Base-by-base conservation (phyloP, 345 rosid species). In the Erucastrum elatum region DNA sequence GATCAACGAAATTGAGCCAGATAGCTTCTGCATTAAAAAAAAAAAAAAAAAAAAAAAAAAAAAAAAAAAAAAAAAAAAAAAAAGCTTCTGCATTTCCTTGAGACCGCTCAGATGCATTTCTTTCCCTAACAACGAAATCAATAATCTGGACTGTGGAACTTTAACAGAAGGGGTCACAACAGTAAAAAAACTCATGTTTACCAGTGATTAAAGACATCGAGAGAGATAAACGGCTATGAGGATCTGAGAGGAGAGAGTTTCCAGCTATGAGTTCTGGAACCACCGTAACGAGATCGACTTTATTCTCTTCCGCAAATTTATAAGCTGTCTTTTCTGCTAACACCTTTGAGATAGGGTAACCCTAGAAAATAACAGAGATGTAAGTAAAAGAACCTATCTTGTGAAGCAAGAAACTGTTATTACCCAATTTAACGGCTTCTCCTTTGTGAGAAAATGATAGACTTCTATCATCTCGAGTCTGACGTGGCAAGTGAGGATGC, bases 361-460 rank as follows among this genome's bases (percentile, higher is more conserved):
- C 99, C 97, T 94, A 85, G 83, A 85, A 68, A 55, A 56, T 4
- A 64, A 64, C 3, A 74, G 70, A 72, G n/a, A 41, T 2, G 56
- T 61, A 64, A 68, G 53, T 13, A 72, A 4, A 4, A 59, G 0
- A 66, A 46, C 60, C 69, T 79, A 62, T 2, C 79, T 41, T 80
- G 44, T 30, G 26, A 4, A 2, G 21, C 77, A 70, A 70, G 80
- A 27, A 71, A 76, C 0, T 26, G 1, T 39, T 13, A 17, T 71
- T 90, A 94, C 98, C 99, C 99, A 94, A 30, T 87, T 88, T 31
- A 90, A 91, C 6, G 98, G 99, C 77, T 93, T 92, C 71, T 71
- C 85, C 7, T 89, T 71, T 15, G 77, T 69, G 86, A 93, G 84
- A 76, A 87, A 89, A 70, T 93, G n/a, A n/a, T n/a, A n/a, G n/a